Percentiles rank a stretch among this genome's conserved stretches.
These are phyloP conservation scores for Ceratobasidium sp. DNA, from an alignment of 1,284 basidiomycete species.

Conservation along the genomic window DNA sequence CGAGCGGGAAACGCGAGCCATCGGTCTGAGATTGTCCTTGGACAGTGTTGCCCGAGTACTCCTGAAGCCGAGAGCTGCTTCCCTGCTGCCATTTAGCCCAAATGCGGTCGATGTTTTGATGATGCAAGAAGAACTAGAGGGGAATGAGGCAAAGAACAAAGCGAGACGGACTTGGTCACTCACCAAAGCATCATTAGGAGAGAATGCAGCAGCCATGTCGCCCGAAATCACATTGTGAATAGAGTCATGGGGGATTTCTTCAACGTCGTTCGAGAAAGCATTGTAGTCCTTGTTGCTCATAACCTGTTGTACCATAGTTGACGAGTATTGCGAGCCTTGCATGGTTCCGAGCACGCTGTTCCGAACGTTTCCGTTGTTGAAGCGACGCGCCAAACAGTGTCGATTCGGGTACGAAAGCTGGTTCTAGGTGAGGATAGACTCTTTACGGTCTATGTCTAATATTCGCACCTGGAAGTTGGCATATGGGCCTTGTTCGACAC, in stretches of 20 bases:
- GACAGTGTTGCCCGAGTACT: conserved; percentile 35
- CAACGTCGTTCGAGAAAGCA: conserved; percentile 24
- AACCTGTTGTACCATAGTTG: neutral
- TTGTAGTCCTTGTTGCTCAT: conserved; percentile 3
- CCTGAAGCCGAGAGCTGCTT: conserved; percentile 8
- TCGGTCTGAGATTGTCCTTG: conserved; percentile 27
- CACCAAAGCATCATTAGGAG: conserved; percentile 40
- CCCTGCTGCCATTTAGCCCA: conserved; percentile 44
- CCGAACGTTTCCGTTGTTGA: conserved; percentile 38
- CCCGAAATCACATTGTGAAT: conserved; percentile 38
- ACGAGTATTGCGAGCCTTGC: conserved; percentile 42
- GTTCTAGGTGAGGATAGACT: neutral
- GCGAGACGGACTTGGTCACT: neutral
- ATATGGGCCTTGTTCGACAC: conserved; percentile 9
- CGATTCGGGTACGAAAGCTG: conserved; percentile 22
- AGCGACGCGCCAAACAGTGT: conserved; percentile 32
- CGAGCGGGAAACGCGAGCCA: conserved; percentile 31
- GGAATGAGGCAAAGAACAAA: neutral
- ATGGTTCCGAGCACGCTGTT: conserved; percentile 14
- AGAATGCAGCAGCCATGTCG: conserved; percentile 42
- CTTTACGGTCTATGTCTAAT: no score
- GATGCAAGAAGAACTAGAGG: conserved; percentile 42
- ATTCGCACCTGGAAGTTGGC: no score
- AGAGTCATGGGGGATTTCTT: conserved; percentile 24
- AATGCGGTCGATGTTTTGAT: conserved; percentile 47